A percentile compares a stretch with the other conserved stretches of the same genome.
Evolutionary conservation across 169 alveolate genomes (phyloP).

Genomic region (Condylostoma magnum): DNA sequence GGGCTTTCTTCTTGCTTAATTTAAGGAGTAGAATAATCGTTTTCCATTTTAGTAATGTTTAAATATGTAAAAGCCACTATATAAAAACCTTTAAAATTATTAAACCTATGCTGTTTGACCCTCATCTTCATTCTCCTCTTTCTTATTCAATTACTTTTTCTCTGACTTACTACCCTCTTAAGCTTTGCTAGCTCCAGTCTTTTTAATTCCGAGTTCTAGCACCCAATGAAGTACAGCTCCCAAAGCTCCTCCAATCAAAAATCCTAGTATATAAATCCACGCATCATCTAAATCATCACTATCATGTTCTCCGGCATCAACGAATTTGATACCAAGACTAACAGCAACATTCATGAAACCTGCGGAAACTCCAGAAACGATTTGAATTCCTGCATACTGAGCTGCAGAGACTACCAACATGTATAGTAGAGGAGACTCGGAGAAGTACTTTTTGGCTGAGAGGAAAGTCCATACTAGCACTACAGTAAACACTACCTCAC

Average conservation of each 20-base stretch:
- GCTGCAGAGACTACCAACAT: constrained; percentile 1
- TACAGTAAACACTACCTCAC: constrained; percentile 16
- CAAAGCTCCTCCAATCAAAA: constrained; percentile 1
- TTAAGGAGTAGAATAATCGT: no score
- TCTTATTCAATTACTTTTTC: no score
- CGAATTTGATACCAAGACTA: constrained; percentile 17
- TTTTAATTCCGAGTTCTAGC: no score
- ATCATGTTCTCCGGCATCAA: neutral
- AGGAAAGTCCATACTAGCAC: neutral
- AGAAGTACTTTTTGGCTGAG: neutral
- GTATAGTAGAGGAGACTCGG: constrained; percentile 5
- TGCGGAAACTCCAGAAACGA: constrained; percentile 4
- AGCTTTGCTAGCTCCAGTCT: no score
- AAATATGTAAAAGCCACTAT: no score
- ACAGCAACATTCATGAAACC: constrained; percentile 28
- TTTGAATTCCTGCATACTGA: neutral
- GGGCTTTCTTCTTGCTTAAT: no score
- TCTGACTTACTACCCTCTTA: no score
- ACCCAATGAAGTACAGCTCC: no score
- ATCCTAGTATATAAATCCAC: constrained; percentile 22
- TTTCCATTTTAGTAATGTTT: no score
- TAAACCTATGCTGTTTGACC: no score
- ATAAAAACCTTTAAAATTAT: no score
- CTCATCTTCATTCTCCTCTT: no score
- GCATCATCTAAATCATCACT: neutral